Evolutionary conservation across 2,329 filamentous ascomycete genomes (phyloP).

Genomic region (Penicillium sp.): DNA sequence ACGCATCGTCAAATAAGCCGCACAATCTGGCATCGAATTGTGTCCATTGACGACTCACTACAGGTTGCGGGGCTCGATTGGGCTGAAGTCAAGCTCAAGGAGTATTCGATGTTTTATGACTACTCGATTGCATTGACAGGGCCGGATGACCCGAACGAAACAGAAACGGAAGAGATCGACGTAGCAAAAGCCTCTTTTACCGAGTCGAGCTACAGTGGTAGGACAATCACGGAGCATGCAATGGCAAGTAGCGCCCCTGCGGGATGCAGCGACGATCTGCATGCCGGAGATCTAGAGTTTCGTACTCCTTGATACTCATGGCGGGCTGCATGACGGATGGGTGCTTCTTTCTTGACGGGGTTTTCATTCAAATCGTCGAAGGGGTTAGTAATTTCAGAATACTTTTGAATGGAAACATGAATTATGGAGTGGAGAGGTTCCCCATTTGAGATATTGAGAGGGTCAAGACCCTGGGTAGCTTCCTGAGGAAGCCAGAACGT

Average conservation of each 20-base stretch:
- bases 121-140: too few relatives aligned
- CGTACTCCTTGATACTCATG: too few relatives aligned
- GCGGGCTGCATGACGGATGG: too few relatives aligned
- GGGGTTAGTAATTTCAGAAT: too few relatives aligned
- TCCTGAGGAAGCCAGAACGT: not conserved
- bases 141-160: not conserved
- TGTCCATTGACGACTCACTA: conserved; percentile 10
- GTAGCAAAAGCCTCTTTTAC: not conserved
- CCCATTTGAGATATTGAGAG: conserved; percentile 5
- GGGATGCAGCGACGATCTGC: too few relatives aligned
- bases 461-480: conserved; percentile 1
- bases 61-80: conserved; percentile 24
- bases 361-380: too few relatives aligned
- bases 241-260: too few relatives aligned
- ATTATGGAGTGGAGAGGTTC: conserved; percentile 19
- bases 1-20: conserved; percentile 23
- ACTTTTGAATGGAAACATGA: too few relatives aligned
- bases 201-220: too few relatives aligned
- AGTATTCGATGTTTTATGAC: not conserved
- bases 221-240: too few relatives aligned
- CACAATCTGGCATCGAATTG: conserved; percentile 21
- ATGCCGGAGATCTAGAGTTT: too few relatives aligned
- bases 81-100: conserved; percentile 9
- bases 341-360: too few relatives aligned
- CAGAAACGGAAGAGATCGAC: not conserved